Evolutionary conservation across 225 moss, liverwort and hornwort genomes (phyloP).

Genomic region (Antitrichia curtipendula): DNA sequence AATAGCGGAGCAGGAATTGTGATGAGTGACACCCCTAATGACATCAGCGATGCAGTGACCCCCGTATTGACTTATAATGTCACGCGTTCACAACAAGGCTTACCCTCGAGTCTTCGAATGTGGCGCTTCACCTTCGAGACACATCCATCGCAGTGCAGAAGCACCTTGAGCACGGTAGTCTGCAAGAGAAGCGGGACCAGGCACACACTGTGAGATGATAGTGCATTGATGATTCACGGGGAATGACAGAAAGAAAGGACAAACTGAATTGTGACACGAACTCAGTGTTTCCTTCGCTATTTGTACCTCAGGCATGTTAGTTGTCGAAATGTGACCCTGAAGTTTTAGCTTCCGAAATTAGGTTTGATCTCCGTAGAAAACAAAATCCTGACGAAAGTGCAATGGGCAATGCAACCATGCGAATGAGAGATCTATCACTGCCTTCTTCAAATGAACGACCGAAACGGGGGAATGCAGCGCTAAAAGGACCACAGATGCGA

Average conservation of each 20-base stretch:
- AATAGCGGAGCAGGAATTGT: background rate
- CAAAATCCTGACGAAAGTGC: background rate
- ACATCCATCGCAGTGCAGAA: conserved; percentile 46
- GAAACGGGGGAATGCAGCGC: background rate
- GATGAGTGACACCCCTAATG: background rate
- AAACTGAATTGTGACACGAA: background rate
- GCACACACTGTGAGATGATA: background rate
- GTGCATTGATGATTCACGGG: background rate
- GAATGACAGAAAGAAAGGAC: background rate
- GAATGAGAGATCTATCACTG: background rate
- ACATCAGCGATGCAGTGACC: background rate
- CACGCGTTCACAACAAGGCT: background rate
- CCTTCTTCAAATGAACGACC: background rate
- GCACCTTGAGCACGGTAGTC: conserved; percentile 39
- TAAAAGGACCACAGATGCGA: background rate
- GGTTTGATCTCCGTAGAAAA: background rate
- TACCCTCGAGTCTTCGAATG: conserved; percentile 31
- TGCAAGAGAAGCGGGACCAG: background rate
- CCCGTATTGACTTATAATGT: too few species aligned
- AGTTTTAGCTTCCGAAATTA: background rate
- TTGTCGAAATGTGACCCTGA: background rate
- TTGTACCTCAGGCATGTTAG: conserved; percentile 4
- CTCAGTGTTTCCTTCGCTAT: background rate
- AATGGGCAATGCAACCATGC: background rate
- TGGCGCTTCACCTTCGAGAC: conserved; percentile 47